phyloP scores from a whole-genome alignment of 495 filamentous ascomycete species.

The Aspergillus funiculosus region DNA sequence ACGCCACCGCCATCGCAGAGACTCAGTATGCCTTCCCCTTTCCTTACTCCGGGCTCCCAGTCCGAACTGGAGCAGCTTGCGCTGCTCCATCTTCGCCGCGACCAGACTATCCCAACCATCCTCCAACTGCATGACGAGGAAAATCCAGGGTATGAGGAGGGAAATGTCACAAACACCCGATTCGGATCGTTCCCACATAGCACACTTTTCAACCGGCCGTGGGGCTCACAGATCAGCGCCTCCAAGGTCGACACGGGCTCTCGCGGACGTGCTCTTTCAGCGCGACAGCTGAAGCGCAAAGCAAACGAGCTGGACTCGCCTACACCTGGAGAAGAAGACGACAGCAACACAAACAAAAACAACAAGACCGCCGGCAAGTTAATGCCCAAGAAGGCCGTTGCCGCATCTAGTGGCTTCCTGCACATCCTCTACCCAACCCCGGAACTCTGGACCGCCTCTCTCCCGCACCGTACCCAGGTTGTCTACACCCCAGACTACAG shows the following conservation, averaged over 20 bases:
- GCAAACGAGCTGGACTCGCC: slow-evolving; percentile 39
- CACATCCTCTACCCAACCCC: slow-evolving; percentile 89
- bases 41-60: slow-evolving; percentile 57
- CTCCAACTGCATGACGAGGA: slow-evolving; percentile 55
- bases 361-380: too few relatives aligned
- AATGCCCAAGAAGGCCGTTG: slow-evolving; percentile 38
- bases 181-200: slow-evolving; percentile 94
- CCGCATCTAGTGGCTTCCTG: slow-evolving; percentile 75
- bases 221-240: slow-evolving; percentile 86
- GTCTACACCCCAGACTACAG: slow-evolving; percentile 98
- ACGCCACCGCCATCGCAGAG: not conserved
- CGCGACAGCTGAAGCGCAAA: slow-evolving; percentile 48
- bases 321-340: slow-evolving; percentile 21
- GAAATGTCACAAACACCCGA: slow-evolving; percentile 82
- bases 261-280: slow-evolving; percentile 41
- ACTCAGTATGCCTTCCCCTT: slow-evolving; percentile 53
- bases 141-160: slow-evolving; percentile 68
- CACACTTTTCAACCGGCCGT: slow-evolving; percentile 73
- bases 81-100: slow-evolving; percentile 78
- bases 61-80: slow-evolving; percentile 57
- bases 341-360: too few relatives aligned
- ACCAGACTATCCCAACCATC: slow-evolving; percentile 69
- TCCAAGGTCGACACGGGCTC: slow-evolving; percentile 88
- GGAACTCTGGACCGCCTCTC: slow-evolving; percentile 82
- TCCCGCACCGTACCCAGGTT: slow-evolving; percentile 94